Conservation (phyloP, 352 stramenopile species). For the Globisporangium barbulae region DNA sequence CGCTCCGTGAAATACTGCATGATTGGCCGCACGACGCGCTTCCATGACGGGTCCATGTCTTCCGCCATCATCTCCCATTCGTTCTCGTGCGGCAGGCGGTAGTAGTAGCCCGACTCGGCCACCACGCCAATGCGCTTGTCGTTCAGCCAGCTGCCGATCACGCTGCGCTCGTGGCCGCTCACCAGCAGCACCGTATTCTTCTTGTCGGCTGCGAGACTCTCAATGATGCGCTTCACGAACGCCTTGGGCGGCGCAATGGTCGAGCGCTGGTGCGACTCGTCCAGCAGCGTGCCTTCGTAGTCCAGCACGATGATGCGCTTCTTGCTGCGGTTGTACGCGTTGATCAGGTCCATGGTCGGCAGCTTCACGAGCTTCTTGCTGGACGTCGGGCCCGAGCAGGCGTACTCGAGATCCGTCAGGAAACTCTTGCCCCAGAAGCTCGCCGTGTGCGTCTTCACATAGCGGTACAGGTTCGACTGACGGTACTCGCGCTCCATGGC, state of each 20-base stretch:
- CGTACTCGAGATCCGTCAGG: constrained; percentile 60
- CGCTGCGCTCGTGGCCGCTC: constrained; percentile 72
- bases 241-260: constrained; percentile 52
- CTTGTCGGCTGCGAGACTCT: constrained; percentile 36
- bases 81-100: constrained; percentile 54
- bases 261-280: constrained; percentile 12
- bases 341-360: constrained; percentile 52
- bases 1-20: constrained; percentile 74
- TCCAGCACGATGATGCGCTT: constrained; percentile 88
- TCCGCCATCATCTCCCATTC: constrained; percentile 73
- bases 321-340: constrained; percentile 56
- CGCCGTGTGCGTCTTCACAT: constrained; percentile 84
- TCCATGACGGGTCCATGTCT: constrained; percentile 64
- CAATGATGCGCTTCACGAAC: constrained; percentile 36
- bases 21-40: constrained; percentile 67
- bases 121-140: constrained; percentile 70
- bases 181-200: constrained; percentile 78
- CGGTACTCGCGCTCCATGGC: constrained; percentile 80
- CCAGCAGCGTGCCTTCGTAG: constrained; percentile 77
- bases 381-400: constrained; percentile 38
- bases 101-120: constrained; percentile 72
- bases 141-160: constrained; percentile 84
- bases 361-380: constrained; percentile 43
- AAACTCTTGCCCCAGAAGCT: constrained; percentile 82
- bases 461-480: constrained; percentile 87